Base-by-base conservation (phyloP, 441 rosid genomes). In the Daphne laureola region DNA sequence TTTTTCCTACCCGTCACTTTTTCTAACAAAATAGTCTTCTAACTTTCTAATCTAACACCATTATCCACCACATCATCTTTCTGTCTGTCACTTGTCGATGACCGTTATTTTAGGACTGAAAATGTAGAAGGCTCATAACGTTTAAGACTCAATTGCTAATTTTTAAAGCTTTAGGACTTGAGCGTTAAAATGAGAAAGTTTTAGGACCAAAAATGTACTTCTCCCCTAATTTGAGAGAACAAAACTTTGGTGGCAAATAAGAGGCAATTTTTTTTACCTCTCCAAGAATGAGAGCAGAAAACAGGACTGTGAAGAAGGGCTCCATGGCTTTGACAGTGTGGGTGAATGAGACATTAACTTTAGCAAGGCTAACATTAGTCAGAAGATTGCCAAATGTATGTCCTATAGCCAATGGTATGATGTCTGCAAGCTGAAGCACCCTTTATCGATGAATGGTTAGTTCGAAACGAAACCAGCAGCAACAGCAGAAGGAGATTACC, bases 281-380 rank as follows among this genome's bases (percentile, higher is more conserved):
- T 36, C 76, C 73, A 46, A 84, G 73, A 49, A 84, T 65, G 55
- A 77, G 64, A 44, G 73, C 53, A 51, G 83, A 76, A 25, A 84
- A 65, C 57, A 77, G 61, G 64, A 81, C 87, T 2, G 85, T 73
- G 76, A 79, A 84, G 69, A 84, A 77, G 58, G 83, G 87, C 64
- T 84, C 91, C 87, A 84, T 72, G 17, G 87, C 77, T 75, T 81
- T 84, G 69, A 83, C 70, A 26, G 90, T 83, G 70, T 83, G 85
- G 12, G 87, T 84, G 72, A 84, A 81, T 12, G 91, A 84, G 43
- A 84, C 78, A 43, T 79, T 74, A 3, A 84, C 86, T 55, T 56
- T 70, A 49, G 75, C 83, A 40, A 84, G 54, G 61, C 91, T 81
- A 53, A 81, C 63, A 46, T 81, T 79, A 8, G 91, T 81, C 58